Conservation (phyloP, 495 filamentous ascomycete genomes). For the Penicillium angulare region DNA sequence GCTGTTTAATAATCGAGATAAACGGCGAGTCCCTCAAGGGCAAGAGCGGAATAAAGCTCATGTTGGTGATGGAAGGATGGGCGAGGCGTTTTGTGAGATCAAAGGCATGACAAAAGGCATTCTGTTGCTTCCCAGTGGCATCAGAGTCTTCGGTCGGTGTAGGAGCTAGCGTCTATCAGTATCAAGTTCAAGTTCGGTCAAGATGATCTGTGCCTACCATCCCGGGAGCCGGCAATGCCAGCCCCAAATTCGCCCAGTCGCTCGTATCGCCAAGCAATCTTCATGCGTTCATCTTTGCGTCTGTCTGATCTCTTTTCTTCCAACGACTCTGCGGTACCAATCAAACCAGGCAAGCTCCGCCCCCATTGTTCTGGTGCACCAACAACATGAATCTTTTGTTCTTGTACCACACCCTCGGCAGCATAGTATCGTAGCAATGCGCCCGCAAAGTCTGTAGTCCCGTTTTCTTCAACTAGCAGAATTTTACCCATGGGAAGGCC, state of each 20-base stretch:
- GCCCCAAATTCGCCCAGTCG: conserved; percentile 66
- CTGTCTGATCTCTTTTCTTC: conserved; percentile 41
- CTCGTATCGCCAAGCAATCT: conserved; percentile 98
- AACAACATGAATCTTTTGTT: conserved; percentile 82
- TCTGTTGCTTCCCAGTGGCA: conserved; percentile 19
- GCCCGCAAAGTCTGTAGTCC: conserved; percentile 91
- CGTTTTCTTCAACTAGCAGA: conserved; percentile 84
- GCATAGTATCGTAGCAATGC: conserved; percentile 85
- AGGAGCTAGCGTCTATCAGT: conserved; percentile 27
- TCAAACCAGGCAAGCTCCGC: conserved; percentile 74
- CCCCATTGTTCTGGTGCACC: conserved; percentile 78
- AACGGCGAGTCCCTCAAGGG: conserved; percentile 60
- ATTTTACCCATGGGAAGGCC: conserved; percentile 81
- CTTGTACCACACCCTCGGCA: conserved; percentile 89
- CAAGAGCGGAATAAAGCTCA: conserved; percentile 56
- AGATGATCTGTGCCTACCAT: conserved; percentile 28
- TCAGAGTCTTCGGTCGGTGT: conserved; percentile 27
- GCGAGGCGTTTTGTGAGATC: conserved; percentile 83
- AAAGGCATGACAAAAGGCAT: conserved; percentile 81
- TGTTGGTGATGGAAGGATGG: conserved; percentile 53
- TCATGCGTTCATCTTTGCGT: conserved; percentile 74
- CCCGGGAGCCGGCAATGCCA: conserved; percentile 53
- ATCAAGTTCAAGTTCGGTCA: conserved; percentile 1
- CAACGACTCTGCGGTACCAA: conserved; percentile 47
- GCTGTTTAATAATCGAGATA: conserved; percentile 56